These are phyloP conservation scores for Nicotiana knightiana DNA, from an alignment of 257 asterid species.

Conservation along the genomic window DNA sequence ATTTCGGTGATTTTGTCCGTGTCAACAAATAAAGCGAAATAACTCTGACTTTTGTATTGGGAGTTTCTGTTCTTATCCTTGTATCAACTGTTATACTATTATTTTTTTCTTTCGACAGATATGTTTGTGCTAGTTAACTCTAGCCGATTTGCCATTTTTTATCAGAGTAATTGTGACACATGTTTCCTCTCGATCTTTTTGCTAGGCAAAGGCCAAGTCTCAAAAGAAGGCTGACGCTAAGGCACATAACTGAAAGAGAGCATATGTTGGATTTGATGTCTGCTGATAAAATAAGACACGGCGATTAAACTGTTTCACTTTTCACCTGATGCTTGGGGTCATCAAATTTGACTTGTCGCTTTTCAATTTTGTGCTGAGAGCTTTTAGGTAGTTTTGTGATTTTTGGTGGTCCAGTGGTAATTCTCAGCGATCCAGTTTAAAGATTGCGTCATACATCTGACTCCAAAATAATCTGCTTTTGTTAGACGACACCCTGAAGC, in stretches of 20 bases:
- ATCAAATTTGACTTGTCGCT: not conserved
- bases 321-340: not conserved
- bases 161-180: not conserved
- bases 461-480: not conserved
- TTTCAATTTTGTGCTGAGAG: slow-evolving; percentile 4
- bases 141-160: not conserved
- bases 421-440: not conserved
- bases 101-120: too few species aligned
- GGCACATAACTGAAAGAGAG: slow-evolving; percentile 14
- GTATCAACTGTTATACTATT: not conserved
- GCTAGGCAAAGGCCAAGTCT: slow-evolving; percentile 17
- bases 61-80: not conserved
- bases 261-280: not conserved
- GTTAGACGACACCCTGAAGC: not conserved
- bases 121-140: not conserved
- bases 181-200: not conserved
- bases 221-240: slow-evolving; percentile 15
- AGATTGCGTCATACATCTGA: not conserved
- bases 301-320: not conserved
- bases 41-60: too few species aligned
- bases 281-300: not conserved
- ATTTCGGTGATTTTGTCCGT: too few species aligned
- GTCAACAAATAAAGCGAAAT: too few species aligned
- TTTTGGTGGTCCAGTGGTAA: not conserved
- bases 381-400: not conserved